Conservation (phyloP, 306 rosid genomes). For the Trifolium fragiferum region DNA sequence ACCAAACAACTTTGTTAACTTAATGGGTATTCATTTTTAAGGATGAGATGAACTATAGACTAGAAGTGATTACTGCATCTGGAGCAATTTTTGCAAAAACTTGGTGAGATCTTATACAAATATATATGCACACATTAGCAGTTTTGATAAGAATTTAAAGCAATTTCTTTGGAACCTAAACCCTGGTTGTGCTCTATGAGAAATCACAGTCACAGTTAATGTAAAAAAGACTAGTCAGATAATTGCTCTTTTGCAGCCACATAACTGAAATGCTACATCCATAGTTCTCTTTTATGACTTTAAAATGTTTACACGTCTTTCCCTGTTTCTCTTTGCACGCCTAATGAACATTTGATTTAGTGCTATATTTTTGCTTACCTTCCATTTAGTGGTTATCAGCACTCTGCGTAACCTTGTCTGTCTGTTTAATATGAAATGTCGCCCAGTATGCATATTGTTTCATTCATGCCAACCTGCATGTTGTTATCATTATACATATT, state of each 20-base stretch:
- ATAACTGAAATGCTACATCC: not conserved
- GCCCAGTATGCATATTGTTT: constrained; percentile 17
- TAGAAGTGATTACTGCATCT: not conserved
- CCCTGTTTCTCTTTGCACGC: not conserved
- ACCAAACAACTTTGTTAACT: not conserved
- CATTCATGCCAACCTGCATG: too few species aligned
- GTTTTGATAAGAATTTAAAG: not conserved
- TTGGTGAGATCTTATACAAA: not conserved
- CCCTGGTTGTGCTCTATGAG: not conserved
- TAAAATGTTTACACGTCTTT: not conserved
- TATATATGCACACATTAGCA: not conserved
- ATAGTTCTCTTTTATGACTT: not conserved
- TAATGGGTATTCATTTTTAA: not conserved
- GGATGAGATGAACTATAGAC: not conserved
- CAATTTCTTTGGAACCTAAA: not conserved
- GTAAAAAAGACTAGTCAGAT: not conserved
- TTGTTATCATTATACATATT: constrained; percentile 14
- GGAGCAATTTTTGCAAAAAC: not conserved
- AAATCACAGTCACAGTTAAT: not conserved
- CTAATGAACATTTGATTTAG: not conserved
- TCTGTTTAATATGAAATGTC: constrained; percentile 7
- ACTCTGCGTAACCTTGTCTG: not conserved
- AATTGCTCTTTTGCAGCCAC: not conserved
- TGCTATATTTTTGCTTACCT: constrained; percentile 13
- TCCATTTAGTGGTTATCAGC: constrained; percentile 4